A percentile compares a stretch with the other conserved stretches of the same genome.
phyloP scores from a whole-genome alignment of 768 basidiomycete species.

The Pleurotus eryngii region DNA sequence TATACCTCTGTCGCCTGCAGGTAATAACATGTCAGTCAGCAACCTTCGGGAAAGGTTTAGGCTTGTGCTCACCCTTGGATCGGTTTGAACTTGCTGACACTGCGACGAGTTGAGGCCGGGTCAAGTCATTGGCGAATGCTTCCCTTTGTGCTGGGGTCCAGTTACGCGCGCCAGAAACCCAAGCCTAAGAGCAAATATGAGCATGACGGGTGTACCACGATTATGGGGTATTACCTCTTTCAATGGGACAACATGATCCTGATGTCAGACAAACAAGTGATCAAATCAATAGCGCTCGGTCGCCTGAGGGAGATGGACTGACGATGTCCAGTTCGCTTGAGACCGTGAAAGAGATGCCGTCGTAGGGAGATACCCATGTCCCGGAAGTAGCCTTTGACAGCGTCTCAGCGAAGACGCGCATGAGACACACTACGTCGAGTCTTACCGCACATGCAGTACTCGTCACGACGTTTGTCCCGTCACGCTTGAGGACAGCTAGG shows the following conservation, averaged over 20 bases:
- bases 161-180: slow-evolving; percentile 50
- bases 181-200: slow-evolving; percentile 31
- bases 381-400: slow-evolving; percentile 37
- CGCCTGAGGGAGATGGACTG: slow-evolving; percentile 10
- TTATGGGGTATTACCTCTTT: slow-evolving; percentile 35
- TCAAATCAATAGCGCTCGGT: neutral
- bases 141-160: slow-evolving; percentile 52
- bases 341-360: slow-evolving; percentile 38
- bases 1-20: slow-evolving; percentile 40
- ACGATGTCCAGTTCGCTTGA: slow-evolving; percentile 52
- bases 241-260: slow-evolving; percentile 55
- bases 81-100: slow-evolving; percentile 45
- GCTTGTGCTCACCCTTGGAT: slow-evolving; percentile 36
- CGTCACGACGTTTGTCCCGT: slow-evolving; percentile 41
- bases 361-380: slow-evolving; percentile 51
- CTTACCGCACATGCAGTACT: slow-evolving; percentile 28
- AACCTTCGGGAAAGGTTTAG: neutral
- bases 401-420: too few relatives aligned
- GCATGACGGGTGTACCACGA: neutral
- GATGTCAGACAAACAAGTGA: neutral
- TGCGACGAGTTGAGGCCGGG: slow-evolving; percentile 51
- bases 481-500: slow-evolving; percentile 41
- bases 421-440: too few relatives aligned
- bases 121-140: slow-evolving; percentile 53
- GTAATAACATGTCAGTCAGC: neutral